Conservation (phyloP, 192 early-diverging fungal genomes). For the Blastocladiella britannica region DNA sequence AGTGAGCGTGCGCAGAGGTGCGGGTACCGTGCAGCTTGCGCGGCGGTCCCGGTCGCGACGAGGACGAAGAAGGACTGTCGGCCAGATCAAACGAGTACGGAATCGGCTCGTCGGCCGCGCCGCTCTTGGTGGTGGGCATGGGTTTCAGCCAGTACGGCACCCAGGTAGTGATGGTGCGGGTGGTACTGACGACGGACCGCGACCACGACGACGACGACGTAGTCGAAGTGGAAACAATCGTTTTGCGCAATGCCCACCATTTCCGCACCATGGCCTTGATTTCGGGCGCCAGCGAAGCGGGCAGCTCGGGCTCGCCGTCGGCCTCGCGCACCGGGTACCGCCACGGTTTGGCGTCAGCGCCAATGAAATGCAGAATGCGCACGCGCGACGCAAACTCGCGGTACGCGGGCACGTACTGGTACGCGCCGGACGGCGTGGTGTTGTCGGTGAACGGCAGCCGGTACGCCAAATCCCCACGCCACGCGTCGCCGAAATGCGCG, state of each 20-base stretch:
- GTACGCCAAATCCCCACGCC: conserved; percentile 23
- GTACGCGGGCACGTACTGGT: conserved; percentile 23
- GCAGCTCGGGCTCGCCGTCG: neutral
- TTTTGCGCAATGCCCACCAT: neutral
- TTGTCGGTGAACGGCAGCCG: conserved; percentile 82
- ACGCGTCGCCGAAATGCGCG: conserved; percentile 62
- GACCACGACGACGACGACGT: no score
- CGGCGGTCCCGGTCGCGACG: no score
- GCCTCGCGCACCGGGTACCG: neutral
- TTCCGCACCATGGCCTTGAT: neutral
- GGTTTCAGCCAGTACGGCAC: no score
- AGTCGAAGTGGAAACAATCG: no score
- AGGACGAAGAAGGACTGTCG: no score
- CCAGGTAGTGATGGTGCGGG: no score
- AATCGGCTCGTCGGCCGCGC: no score
- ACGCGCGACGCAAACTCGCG: neutral
- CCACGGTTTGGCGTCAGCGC: neutral
- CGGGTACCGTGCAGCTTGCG: no score
- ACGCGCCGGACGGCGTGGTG: conserved; percentile 55
- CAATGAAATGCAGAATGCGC: neutral
- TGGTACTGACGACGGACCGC: no score
- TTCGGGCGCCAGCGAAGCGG: neutral
- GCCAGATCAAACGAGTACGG: no score
- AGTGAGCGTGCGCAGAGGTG: no score
- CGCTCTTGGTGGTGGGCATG: no score